These are phyloP conservation scores for Phycomyces nitens DNA, from an alignment of 192 early-diverging fungal species.

Conservation along the genomic window DNA sequence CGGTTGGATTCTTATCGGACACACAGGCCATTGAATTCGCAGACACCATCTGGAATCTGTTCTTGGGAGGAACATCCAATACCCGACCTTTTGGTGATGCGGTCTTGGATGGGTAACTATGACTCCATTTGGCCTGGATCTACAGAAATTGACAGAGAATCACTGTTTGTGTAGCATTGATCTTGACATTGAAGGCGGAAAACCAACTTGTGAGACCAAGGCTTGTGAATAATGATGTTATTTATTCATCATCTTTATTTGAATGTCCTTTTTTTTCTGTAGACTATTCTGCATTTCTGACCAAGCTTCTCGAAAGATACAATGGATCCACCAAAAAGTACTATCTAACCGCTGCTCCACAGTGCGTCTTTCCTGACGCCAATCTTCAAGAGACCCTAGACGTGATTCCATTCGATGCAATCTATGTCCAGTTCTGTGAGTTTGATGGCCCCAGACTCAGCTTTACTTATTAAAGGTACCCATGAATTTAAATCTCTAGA, in stretches of 20 bases:
- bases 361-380: conserved; percentile 63
- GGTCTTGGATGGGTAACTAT: conserved; percentile 48
- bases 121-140: neutral
- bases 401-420: conserved; percentile 54
- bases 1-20: conserved; percentile 47
- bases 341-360: conserved; percentile 58
- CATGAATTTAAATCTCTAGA: conserved; percentile 14
- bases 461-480: too few species aligned
- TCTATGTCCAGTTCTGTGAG: conserved; percentile 59
- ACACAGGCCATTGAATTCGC: conserved; percentile 48
- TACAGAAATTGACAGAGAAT: too few species aligned
- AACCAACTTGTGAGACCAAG: conserved; percentile 40
- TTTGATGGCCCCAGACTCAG: too few species aligned
- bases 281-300: conserved; percentile 53
- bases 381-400: conserved; percentile 52
- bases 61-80: conserved; percentile 52
- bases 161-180: conserved; percentile 39
- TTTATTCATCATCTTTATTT: too few species aligned
- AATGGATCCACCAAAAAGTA: conserved; percentile 44
- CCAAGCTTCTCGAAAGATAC: conserved; percentile 47
- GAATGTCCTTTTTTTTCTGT: neutral
- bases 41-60: conserved; percentile 55
- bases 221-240: too few species aligned
- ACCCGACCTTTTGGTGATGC: conserved; percentile 59
- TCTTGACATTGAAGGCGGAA: conserved; percentile 60